Conservation (phyloP, 371 early-diverging fungal genomes). For the Zychaea mexicana region DNA sequence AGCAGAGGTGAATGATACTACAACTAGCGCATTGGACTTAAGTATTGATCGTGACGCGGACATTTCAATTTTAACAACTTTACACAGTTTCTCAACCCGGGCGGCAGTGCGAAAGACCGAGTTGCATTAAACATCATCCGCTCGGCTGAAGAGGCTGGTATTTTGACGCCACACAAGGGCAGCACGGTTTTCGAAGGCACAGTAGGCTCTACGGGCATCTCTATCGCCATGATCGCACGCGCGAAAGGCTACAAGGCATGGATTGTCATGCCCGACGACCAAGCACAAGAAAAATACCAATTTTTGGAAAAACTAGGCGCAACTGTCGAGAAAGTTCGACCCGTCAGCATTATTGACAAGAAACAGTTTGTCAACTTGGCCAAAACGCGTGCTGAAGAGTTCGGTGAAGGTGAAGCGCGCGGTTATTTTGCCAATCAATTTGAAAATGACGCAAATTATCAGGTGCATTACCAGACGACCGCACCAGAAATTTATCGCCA, state of each 20-base stretch:
- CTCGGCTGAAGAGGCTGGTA: slow-evolving; percentile 70
- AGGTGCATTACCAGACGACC: slow-evolving; percentile 81
- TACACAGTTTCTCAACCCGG: slow-evolving; percentile 83
- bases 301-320: slow-evolving; percentile 87
- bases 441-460: slow-evolving; percentile 86
- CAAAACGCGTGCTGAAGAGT: slow-evolving; percentile 71
- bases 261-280: slow-evolving; percentile 97
- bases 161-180: slow-evolving; percentile 66
- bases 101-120: slow-evolving; percentile 93
- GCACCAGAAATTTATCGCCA: slow-evolving; percentile 91
- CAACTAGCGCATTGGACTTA: background rate
- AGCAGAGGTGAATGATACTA: slow-evolving; percentile 32
- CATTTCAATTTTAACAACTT: too few species aligned
- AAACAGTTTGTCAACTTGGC: slow-evolving; percentile 93
- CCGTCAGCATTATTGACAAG: slow-evolving; percentile 91
- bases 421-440: slow-evolving; percentile 94
- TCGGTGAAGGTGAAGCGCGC: slow-evolving; percentile 31
- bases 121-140: slow-evolving; percentile 87
- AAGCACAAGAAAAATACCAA: slow-evolving; percentile 87
- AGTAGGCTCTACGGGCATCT: slow-evolving; percentile 87
- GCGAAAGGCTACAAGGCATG: slow-evolving; percentile 89
- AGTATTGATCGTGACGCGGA: too few species aligned
- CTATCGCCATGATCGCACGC: slow-evolving; percentile 80
- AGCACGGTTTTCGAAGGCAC: slow-evolving; percentile 95
- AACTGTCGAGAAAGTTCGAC: slow-evolving; percentile 88